Conservation (phyloP, 495 filamentous ascomycete genomes). For the Aeminium ludgeri region DNA sequence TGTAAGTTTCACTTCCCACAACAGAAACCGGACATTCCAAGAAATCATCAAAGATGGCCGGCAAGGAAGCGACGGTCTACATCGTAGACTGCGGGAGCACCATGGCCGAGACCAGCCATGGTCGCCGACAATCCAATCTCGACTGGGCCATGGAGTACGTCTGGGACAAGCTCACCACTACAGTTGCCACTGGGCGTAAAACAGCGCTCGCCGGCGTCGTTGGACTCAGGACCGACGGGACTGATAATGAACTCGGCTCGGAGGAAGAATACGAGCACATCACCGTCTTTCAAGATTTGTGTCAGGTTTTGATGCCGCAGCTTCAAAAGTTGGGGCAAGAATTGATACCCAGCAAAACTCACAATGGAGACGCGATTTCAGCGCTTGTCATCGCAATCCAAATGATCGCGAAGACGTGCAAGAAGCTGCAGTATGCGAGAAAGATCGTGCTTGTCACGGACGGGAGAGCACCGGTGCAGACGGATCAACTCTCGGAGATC, state of each 20-base stretch:
- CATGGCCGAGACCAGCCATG: slow-evolving; percentile 60
- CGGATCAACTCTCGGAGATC: slow-evolving; percentile 48
- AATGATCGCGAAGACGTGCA: slow-evolving; percentile 70
- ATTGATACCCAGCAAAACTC: slow-evolving; percentile 48
- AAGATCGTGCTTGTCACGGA: slow-evolving; percentile 76
- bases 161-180: slow-evolving; percentile 86
- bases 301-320: slow-evolving; percentile 58
- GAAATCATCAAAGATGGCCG: slow-evolving; percentile 66
- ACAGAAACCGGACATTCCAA: too few species aligned
- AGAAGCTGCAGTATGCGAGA: slow-evolving; percentile 74
- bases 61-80: slow-evolving; percentile 87
- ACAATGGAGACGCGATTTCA: slow-evolving; percentile 69
- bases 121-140: slow-evolving; percentile 63
- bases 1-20: too few species aligned
- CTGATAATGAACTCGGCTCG: slow-evolving; percentile 45
- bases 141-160: slow-evolving; percentile 86
- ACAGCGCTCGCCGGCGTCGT: slow-evolving; percentile 66
- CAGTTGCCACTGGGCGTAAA: slow-evolving; percentile 67
- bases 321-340: slow-evolving; percentile 43
- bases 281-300: slow-evolving; percentile 51
- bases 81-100: slow-evolving; percentile 73
- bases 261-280: slow-evolving; percentile 62
- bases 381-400: slow-evolving; percentile 69
- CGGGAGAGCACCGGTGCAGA: slow-evolving; percentile 52
- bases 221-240: slow-evolving; percentile 63